Percentiles rank a stretch among this genome's conserved stretches.
These are phyloP conservation scores for Hippophae tibetana DNA, from an alignment of 306 rosid genomes.

Conservation along the genomic window DNA sequence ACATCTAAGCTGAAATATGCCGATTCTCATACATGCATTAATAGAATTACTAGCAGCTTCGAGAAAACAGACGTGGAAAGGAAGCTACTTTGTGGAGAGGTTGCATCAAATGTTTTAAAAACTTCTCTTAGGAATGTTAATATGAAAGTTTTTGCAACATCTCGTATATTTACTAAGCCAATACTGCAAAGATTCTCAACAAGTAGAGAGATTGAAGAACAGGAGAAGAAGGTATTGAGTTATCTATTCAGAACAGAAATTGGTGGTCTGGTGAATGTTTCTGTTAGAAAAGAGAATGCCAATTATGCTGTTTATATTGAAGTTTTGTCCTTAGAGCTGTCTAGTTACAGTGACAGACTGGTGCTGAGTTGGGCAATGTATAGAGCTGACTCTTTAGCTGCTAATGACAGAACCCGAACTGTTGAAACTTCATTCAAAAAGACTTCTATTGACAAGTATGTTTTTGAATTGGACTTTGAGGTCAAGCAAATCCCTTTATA, in stretches of 20 bases:
- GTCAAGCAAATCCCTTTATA: conserved; percentile 55
- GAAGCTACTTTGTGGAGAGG: conserved; percentile 21
- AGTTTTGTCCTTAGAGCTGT: conserved; percentile 33
- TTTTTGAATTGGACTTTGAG: conserved; percentile 57
- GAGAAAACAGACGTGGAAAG: conserved; percentile 26
- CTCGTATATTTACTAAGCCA: conserved; percentile 37
- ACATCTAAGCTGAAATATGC: conserved; percentile 19
- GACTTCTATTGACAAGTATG: conserved; percentile 30
- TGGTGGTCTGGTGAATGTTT: conserved; percentile 54
- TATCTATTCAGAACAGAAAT: conserved; percentile 69
- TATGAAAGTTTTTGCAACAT: conserved; percentile 31
- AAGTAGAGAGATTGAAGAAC: conserved; percentile 26
- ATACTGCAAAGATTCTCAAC: conserved; percentile 17
- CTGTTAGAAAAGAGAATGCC: conserved; percentile 41
- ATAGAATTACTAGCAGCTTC: conserved; percentile 16
- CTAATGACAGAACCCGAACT: conserved; percentile 22
- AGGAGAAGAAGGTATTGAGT: conserved; percentile 28
- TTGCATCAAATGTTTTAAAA: conserved; percentile 3
- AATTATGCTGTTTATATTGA: conserved; percentile 49
- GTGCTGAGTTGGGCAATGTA: conserved; percentile 63
- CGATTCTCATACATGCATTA: conserved; percentile 17
- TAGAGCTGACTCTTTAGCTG: conserved; percentile 41
- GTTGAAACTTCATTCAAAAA: conserved; percentile 27
- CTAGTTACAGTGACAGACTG: conserved; percentile 20
- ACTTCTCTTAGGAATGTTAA: conserved; percentile 18